Evolutionary conservation across 2,329 filamentous ascomycete species (phyloP).

Genomic region (Hirsutella rhossiliensis): DNA sequence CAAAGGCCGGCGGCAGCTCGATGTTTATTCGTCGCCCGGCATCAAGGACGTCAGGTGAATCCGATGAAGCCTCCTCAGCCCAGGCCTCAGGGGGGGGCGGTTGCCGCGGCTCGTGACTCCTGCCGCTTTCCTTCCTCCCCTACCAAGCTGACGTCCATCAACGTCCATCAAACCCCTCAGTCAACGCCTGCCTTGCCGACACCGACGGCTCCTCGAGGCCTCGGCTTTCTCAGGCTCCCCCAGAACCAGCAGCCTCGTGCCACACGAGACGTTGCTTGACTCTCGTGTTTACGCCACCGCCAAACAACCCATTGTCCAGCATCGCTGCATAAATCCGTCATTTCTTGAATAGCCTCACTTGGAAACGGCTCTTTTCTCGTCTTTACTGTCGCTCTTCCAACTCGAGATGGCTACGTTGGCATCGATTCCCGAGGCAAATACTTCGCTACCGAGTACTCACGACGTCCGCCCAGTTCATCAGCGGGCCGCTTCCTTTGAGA

Average conservation of each 20-base stretch:
- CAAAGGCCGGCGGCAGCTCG: conserved; percentile 70
- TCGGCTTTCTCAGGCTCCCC: too few relatives aligned
- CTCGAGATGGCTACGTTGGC: conserved; percentile 16
- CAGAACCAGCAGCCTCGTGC: neutral
- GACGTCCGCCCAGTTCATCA: conserved; percentile 4
- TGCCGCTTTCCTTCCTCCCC: neutral
- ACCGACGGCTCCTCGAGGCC: neutral
- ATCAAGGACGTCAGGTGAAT: conserved; percentile 59
- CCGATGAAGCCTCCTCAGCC: neutral
- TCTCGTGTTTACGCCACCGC: neutral
- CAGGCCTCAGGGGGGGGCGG: too few relatives aligned
- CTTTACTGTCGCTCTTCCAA: neutral
- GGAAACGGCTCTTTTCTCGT: conserved; percentile 6
- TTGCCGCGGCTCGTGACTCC: neutral
- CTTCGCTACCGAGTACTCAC: conserved; percentile 8
- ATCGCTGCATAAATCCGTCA: conserved; percentile 5
- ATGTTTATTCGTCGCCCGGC: conserved; percentile 66
- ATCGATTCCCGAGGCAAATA: conserved; percentile 14
- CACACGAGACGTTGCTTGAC: conserved; percentile 1
- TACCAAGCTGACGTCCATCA: too few relatives aligned
- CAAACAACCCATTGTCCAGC: conserved; percentile 3
- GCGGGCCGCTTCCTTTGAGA: conserved; percentile 8
- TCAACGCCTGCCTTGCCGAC: neutral
- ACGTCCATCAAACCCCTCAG: too few relatives aligned
- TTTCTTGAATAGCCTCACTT: conserved; percentile 12